A percentile compares a stretch with the other conserved stretches of the same genome.
Conservation (phyloP, 2,329 filamentous ascomycete genomes). For the Botrytis byssoidea region DNA sequence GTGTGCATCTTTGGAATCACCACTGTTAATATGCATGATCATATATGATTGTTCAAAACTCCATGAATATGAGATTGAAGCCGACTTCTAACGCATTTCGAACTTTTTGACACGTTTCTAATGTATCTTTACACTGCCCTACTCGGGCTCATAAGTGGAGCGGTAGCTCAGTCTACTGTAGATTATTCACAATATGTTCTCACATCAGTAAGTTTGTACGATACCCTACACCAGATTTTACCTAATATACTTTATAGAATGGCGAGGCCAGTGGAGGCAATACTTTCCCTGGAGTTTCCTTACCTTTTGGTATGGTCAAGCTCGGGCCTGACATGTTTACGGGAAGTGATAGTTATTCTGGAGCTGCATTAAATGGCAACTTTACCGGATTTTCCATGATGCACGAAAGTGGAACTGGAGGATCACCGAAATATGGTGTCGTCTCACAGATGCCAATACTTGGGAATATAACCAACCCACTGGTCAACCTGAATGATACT, state of each 20-base stretch:
- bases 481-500: conserved; percentile 53
- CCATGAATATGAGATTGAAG: background rate
- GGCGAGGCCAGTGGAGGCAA: conserved; percentile 22
- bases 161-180: background rate
- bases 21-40: background rate
- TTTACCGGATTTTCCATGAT: conserved; percentile 62
- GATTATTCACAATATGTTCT: conserved; percentile 22
- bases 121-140: conserved; percentile 14
- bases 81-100: background rate
- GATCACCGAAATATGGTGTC: conserved; percentile 67
- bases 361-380: conserved; percentile 49
- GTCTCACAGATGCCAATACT: conserved; percentile 57
- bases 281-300: conserved; percentile 24
- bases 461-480: conserved; percentile 51
- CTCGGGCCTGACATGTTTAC: conserved; percentile 42
- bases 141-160: conserved; percentile 1
- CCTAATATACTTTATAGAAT: conserved; percentile 5
- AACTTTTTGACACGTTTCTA: background rate
- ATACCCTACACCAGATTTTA: background rate
- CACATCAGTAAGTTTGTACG: conserved; percentile 14
- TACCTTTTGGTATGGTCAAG: conserved; percentile 27
- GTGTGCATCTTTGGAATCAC: background rate
- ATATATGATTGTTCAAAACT: background rate
- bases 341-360: conserved; percentile 48
- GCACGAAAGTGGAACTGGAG: conserved; percentile 65